Conservation (phyloP, 202 grass and related monocot species). For the Bolboschoenoplectus hybrid region DNA sequence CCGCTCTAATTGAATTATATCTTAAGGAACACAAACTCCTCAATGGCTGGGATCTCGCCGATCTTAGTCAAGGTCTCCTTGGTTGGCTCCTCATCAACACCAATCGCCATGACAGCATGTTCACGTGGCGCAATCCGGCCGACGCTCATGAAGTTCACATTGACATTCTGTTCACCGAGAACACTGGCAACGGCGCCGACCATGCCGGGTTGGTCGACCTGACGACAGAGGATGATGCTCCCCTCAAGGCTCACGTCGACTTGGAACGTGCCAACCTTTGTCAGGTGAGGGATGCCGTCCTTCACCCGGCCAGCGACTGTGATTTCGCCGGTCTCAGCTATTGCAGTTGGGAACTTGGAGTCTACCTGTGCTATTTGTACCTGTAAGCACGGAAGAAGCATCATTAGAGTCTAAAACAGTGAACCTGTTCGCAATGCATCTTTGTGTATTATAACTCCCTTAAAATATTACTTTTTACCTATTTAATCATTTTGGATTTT, state of each 20-base stretch:
- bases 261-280: slow-evolving; percentile 75
- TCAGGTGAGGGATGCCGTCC: slow-evolving; percentile 75
- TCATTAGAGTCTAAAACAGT: background rate
- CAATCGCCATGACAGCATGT: slow-evolving; percentile 79
- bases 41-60: slow-evolving; percentile 72
- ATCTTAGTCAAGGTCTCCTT: slow-evolving; percentile 68
- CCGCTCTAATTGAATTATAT: slow-evolving; percentile 34
- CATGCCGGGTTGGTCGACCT: slow-evolving; percentile 89
- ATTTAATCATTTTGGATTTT: background rate
- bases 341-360: slow-evolving; percentile 74
- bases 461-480: background rate
- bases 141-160: slow-evolving; percentile 94
- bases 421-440: background rate
- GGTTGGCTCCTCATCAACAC: slow-evolving; percentile 72
- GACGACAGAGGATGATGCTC: slow-evolving; percentile 83
- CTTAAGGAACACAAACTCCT: slow-evolving; percentile 92
- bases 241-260: slow-evolving; percentile 85
- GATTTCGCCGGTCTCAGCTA: slow-evolving; percentile 57
- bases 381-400: slow-evolving; percentile 9
- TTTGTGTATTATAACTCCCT: background rate
- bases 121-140: slow-evolving; percentile 67
- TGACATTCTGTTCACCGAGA: slow-evolving; percentile 74
- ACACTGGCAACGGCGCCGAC: slow-evolving; percentile 70
- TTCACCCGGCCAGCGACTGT: slow-evolving; percentile 73
- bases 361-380: slow-evolving; percentile 75